phyloP scores from a whole-genome alignment of 2,329 filamentous ascomycete genomes.

The Didymella exigua region DNA sequence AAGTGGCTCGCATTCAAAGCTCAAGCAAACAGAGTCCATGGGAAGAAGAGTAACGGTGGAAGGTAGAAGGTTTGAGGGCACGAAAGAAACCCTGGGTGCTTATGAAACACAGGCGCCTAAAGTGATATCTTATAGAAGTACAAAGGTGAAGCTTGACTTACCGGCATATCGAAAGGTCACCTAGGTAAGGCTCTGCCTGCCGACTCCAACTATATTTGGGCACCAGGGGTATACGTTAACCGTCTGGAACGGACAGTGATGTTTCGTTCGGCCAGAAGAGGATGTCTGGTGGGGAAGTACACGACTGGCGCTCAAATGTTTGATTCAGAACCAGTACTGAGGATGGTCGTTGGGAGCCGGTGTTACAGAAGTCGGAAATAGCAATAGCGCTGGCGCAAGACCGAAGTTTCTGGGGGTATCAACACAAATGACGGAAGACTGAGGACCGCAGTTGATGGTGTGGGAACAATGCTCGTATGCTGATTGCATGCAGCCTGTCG shows the following conservation, averaged over 20 bases:
- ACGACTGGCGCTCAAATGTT: constrained; percentile 18
- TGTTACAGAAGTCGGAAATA: constrained; percentile 28
- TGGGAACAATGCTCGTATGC: neutral
- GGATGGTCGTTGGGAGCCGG: constrained; percentile 26
- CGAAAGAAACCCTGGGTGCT: neutral
- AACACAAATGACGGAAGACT: neutral
- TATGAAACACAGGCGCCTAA: neutral
- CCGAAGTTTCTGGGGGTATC: neutral
- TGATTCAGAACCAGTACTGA: constrained; percentile 22
- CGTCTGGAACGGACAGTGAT: constrained; percentile 2
- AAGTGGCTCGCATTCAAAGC: constrained; percentile 16
- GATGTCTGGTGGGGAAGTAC: constrained; percentile 1
- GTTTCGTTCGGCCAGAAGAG: constrained; percentile 19
- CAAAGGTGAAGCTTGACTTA: constrained; percentile 25
- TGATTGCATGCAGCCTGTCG: neutral
- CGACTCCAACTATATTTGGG: constrained; percentile 21
- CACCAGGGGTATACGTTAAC: constrained; percentile 5
- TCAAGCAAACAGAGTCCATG: constrained; percentile 22
- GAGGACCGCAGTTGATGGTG: neutral
- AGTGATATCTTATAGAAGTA: constrained; percentile 13
- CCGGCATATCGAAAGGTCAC: constrained; percentile 34
- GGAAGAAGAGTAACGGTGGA: neutral
- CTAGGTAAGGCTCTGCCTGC: constrained; percentile 6
- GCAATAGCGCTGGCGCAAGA: constrained; percentile 16
- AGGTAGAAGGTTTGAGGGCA: neutral